These are phyloP conservation scores for Ilyonectria sp. DNA, from an alignment of 2,329 filamentous ascomycete species.

Conservation along the genomic window DNA sequence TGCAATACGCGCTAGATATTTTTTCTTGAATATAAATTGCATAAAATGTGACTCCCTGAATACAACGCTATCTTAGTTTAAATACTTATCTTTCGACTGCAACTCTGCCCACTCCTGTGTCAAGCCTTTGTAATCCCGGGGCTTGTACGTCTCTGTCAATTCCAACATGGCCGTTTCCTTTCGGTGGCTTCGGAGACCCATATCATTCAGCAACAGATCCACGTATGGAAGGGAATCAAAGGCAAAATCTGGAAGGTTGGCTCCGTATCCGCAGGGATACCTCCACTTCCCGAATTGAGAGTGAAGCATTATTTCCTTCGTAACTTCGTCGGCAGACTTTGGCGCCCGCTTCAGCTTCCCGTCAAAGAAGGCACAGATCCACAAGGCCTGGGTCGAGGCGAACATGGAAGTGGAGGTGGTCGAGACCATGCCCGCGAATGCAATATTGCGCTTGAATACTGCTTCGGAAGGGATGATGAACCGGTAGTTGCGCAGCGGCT, in stretches of 20 bases:
- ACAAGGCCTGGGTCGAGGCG: slow-evolving; percentile 60
- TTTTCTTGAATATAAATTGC: too few species aligned
- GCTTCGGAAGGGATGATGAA: slow-evolving; percentile 43
- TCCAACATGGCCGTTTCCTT: slow-evolving; percentile 26
- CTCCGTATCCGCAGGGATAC: slow-evolving; percentile 76
- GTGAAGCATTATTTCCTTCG: slow-evolving; percentile 71
- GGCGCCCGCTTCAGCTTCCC: slow-evolving; percentile 58
- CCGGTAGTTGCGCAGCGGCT: slow-evolving; percentile 41
- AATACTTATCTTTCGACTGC: background rate
- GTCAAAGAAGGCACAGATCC: slow-evolving; percentile 71
- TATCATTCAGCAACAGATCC: slow-evolving; percentile 70
- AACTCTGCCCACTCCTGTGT: slow-evolving; percentile 39
- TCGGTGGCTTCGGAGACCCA: slow-evolving; percentile 65
- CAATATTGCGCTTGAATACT: slow-evolving; percentile 46
- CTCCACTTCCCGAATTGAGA: slow-evolving; percentile 78
- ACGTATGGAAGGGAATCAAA: slow-evolving; percentile 79
- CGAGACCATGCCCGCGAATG: slow-evolving; percentile 51
- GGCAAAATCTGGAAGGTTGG: slow-evolving; percentile 75
- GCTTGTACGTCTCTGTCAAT: slow-evolving; percentile 28
- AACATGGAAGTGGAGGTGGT: slow-evolving; percentile 51
- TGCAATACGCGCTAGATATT: fast-evolving
- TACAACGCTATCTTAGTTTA: background rate
- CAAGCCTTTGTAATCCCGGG: slow-evolving; percentile 39
- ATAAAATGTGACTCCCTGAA: too few species aligned
- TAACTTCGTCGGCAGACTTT: slow-evolving; percentile 55